phyloP scores from a whole-genome alignment of 2,329 filamentous ascomycete species.

The Geoglossum cookeanum region DNA sequence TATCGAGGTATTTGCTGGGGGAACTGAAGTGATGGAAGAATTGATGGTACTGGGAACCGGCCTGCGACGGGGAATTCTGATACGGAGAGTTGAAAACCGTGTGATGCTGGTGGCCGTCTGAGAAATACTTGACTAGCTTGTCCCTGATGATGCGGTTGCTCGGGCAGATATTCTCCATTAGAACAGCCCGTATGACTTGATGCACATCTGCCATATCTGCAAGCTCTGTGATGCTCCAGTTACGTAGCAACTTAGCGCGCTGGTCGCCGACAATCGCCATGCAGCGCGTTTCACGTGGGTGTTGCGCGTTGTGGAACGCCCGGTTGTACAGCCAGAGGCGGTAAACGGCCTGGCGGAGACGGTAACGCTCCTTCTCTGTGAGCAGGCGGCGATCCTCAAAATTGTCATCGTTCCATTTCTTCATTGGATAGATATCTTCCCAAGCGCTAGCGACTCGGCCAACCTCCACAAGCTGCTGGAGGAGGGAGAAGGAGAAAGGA shows the following conservation, averaged over 20 bases:
- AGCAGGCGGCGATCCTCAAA: slow-evolving; percentile 35
- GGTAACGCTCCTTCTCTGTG: slow-evolving; percentile 28
- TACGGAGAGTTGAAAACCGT: slow-evolving; percentile 31
- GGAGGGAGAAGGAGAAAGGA: slow-evolving; percentile 33
- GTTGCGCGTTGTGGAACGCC: slow-evolving; percentile 35
- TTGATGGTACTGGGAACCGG: slow-evolving; percentile 14
- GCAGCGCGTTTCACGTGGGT: slow-evolving; percentile 31
- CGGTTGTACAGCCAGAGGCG: slow-evolving; percentile 39
- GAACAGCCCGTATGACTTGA: slow-evolving; percentile 32
- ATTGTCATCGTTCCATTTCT: slow-evolving; percentile 38
- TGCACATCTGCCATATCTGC: slow-evolving; percentile 41
- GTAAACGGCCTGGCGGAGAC: slow-evolving; percentile 37
- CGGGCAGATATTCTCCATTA: slow-evolving; percentile 39
- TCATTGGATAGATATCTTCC: slow-evolving; percentile 41
- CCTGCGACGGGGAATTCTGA: slow-evolving; percentile 26
- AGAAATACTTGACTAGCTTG: slow-evolving; percentile 37
- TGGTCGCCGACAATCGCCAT: slow-evolving; percentile 28
- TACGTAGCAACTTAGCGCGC: slow-evolving; percentile 36
- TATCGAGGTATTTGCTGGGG: slow-evolving; percentile 23
- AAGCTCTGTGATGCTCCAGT: slow-evolving; percentile 35
- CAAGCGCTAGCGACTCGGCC: slow-evolving; percentile 37
- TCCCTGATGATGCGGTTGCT: slow-evolving; percentile 39
- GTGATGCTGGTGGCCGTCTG: slow-evolving; percentile 26
- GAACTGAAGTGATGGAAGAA: slow-evolving; percentile 5
- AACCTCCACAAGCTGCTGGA: slow-evolving; percentile 34